Evolutionary conservation across 2,329 filamentous ascomycete genomes (phyloP), one percentile per base, ranked within the genome.

Genomic region (Rosellinia necatrix): DNA sequence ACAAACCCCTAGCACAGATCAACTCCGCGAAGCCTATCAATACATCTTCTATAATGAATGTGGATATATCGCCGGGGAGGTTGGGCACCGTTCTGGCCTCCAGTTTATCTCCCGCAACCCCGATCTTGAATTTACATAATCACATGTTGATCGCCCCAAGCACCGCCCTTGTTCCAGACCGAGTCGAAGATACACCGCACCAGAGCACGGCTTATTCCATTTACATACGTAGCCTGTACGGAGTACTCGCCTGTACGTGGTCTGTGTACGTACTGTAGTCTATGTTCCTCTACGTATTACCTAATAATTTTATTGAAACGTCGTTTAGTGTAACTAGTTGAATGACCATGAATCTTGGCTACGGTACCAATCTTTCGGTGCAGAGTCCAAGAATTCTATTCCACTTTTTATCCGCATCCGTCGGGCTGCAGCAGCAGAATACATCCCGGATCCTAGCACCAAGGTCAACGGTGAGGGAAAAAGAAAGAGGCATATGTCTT

Each of bases 81-180:
- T 56, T 56, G 48, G 53, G 53, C 53, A 57, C 53, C 30, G 40
- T 43, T 53, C 48, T 48, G 43, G 54, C 29, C 43, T 34, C 49
- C 54, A 42, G 15, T 30, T 24, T 27, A 24, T 49, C 43, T 32
- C 15, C 27, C 41, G 42, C 35, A 42, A n/a, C 48, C 37, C 48
- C 43, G 37, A 57, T 53, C 21, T 40, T 29, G 17, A 32, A 27
- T 30, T 52, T 52, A 38, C 41, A 48, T 49, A 52, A 49, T 43
- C 42, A 27, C 25, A 44, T 42, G 49, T 29, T 30, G 43, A 49
- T 52, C 43, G 17, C 17, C 43, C 25, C 17, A 41, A 13, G 25
- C 35, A 40, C 27, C 37, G 17, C n/a, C n/a, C n/a, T n/a, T n/a
- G n/a, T n/a, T 3, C 15, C 29, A 24, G 9, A 24, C 22, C 47